These are phyloP conservation scores for Wickerhamomyces xylosicus DNA, from an alignment of 805 yeast genomes.

Conservation along the genomic window DNA sequence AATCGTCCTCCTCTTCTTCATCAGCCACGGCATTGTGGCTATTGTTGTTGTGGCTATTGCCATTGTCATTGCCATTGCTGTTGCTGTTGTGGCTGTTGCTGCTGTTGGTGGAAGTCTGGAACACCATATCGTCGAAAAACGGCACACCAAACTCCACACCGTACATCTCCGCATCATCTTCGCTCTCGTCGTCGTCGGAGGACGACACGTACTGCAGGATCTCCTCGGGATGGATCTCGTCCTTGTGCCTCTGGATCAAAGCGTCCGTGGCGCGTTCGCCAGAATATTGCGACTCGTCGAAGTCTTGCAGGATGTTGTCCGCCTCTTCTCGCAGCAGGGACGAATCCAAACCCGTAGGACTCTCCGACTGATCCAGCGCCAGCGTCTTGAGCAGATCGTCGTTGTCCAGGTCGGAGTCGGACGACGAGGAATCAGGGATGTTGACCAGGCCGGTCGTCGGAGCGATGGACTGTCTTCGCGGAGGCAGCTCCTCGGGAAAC, in stretches of 20 bases:
- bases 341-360: slow-evolving; percentile 24
- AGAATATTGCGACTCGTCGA: too few species aligned
- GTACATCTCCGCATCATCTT: slow-evolving; percentile 12
- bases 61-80: neutral
- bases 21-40: neutral
- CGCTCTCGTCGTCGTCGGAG: slow-evolving; percentile 21
- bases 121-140: slow-evolving; percentile 28
- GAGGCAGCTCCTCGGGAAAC: slow-evolving; percentile 7
- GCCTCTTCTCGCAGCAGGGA: slow-evolving; percentile 30
- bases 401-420: slow-evolving; percentile 40
- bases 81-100: neutral
- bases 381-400: slow-evolving; percentile 34
- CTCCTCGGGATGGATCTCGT: slow-evolving; percentile 25
- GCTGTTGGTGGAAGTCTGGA: slow-evolving; percentile 4
- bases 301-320: slow-evolving; percentile 31
- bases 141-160: slow-evolving; percentile 21
- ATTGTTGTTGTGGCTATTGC: neutral
- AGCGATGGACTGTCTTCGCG: neutral
- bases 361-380: slow-evolving; percentile 25
- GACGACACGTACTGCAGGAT: slow-evolving; percentile 24
- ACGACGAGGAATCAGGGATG: slow-evolving; percentile 5
- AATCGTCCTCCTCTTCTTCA: slow-evolving; percentile 27
- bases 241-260: slow-evolving; percentile 32
- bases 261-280: slow-evolving; percentile 23
- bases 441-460: slow-evolving; percentile 9